Conservation (phyloP, 2,329 filamentous ascomycete species). For the Cryphonectria radicalis region DNA sequence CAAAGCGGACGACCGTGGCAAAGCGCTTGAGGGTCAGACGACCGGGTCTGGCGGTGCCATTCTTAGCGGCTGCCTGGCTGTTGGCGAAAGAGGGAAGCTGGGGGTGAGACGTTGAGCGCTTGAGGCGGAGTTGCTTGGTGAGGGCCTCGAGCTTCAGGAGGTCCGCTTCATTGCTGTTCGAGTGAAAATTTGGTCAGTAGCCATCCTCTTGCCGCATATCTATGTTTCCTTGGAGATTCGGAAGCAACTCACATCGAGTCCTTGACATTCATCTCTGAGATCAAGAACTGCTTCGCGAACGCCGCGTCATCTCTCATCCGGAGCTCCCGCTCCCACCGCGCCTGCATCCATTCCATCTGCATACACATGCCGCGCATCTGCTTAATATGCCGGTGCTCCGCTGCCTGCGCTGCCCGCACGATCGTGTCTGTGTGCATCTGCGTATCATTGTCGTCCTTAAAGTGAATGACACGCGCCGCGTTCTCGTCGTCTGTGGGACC, state of each 20-base stretch:
- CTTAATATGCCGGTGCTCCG: conserved; percentile 71
- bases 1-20: conserved; percentile 54
- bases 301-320: conserved; percentile 79
- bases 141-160: conserved; percentile 84
- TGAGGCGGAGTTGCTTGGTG: conserved; percentile 61
- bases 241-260: conserved; percentile 45
- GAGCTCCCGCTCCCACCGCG: conserved; percentile 78
- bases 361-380: conserved; percentile 82
- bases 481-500: conserved; percentile 22
- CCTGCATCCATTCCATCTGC: conserved; percentile 90
- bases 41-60: conserved; percentile 15
- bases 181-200: conserved; percentile 13
- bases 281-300: conserved; percentile 84
- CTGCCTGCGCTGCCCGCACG: conserved; percentile 60
- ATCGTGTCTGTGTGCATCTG: conserved; percentile 62
- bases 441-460: conserved; percentile 40
- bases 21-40: conserved; percentile 48
- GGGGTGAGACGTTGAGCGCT: conserved; percentile 33
- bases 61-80: conserved; percentile 21
- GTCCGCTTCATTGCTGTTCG: conserved; percentile 83
- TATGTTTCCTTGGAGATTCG: not conserved
- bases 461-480: conserved; percentile 29
- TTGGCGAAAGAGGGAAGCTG: conserved; percentile 36
- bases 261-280: conserved; percentile 79
- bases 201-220: not conserved